phyloP scores from a whole-genome alignment of 805 yeast genomes.

The Dipodascopsis uninucleata region DNA sequence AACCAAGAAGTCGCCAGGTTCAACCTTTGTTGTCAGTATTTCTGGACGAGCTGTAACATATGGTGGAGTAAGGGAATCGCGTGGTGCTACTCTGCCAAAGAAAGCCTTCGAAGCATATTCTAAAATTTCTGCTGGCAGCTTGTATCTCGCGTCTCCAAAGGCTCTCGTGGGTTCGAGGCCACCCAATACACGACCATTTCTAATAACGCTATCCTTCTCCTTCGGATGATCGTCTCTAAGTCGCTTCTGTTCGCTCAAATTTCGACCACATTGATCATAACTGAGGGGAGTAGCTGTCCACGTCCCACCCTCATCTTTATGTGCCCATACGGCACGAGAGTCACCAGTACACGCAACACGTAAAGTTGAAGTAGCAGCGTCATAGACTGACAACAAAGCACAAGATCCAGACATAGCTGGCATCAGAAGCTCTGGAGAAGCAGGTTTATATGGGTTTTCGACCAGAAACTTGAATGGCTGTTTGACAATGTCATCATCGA shows the following conservation, averaged over 20 bases:
- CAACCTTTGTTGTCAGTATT: constrained; percentile 75
- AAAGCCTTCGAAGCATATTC: constrained; percentile 66
- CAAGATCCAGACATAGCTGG: constrained; percentile 97
- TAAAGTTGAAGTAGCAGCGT: constrained; percentile 63
- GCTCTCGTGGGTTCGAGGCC: constrained; percentile 93
- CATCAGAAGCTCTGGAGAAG: constrained; percentile 68
- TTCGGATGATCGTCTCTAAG: constrained; percentile 85
- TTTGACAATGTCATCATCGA: constrained; percentile 84
- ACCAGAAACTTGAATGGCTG: constrained; percentile 68
- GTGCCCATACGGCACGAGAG: constrained; percentile 85
- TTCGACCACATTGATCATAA: constrained; percentile 92
- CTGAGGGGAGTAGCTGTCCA: constrained; percentile 89
- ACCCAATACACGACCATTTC: constrained; percentile 88
- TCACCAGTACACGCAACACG: constrained; percentile 96
- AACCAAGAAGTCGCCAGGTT: constrained; percentile 78
- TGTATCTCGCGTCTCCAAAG: constrained; percentile 94
- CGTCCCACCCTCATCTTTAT: constrained; percentile 45
- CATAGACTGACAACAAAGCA: constrained; percentile 82
- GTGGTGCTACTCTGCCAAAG: constrained; percentile 66
- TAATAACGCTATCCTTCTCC: constrained; percentile 69
- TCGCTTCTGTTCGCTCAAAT: constrained; percentile 78
- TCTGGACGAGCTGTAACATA: constrained; percentile 93
- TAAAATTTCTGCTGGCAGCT: constrained; percentile 73
- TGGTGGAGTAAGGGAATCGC: constrained; percentile 83
- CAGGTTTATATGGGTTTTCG: constrained; percentile 57